Percentiles rank a stretch among this genome's conserved stretches.
Evolutionary conservation across 2,329 filamentous ascomycete species (phyloP).

Genomic region (Peltaster fructicola): DNA sequence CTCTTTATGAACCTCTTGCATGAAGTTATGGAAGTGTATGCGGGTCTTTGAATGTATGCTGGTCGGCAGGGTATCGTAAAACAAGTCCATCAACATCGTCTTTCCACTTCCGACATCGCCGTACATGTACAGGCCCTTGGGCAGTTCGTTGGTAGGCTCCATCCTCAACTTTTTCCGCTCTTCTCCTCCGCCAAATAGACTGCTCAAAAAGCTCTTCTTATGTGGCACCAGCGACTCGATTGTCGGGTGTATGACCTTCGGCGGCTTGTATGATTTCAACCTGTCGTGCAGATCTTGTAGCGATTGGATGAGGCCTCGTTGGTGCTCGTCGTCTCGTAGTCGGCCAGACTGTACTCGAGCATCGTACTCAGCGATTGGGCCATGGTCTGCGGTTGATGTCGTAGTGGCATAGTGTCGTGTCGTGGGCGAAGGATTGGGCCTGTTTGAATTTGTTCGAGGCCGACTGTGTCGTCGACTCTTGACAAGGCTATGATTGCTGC

Average conservation of each 20-base stretch:
- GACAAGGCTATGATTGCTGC: slow-evolving; percentile 2
- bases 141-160: slow-evolving; percentile 53
- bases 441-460: slow-evolving; percentile 1
- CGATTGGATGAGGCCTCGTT: slow-evolving; percentile 75
- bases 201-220: slow-evolving; percentile 37
- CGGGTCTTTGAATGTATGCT: slow-evolving; percentile 70
- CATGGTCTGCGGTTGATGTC: slow-evolving; percentile 20
- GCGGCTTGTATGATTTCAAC: slow-evolving; percentile 55
- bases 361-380: slow-evolving; percentile 81
- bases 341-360: slow-evolving; percentile 54
- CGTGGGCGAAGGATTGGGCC: too few species aligned
- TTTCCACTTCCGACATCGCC: slow-evolving; percentile 95
- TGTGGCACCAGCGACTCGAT: slow-evolving; percentile 47
- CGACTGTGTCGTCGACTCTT: slow-evolving; percentile 1
- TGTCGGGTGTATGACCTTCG: slow-evolving; percentile 57
- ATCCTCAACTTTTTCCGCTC: slow-evolving; percentile 19
- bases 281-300: slow-evolving; percentile 81
- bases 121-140: slow-evolving; percentile 82
- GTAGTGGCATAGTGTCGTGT: slow-evolving; percentile 14
- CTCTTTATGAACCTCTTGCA: slow-evolving; percentile 90
- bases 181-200: slow-evolving; percentile 38
- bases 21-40: slow-evolving; percentile 99
- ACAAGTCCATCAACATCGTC: slow-evolving; percentile 98
- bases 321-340: slow-evolving; percentile 75
- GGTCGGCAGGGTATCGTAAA: slow-evolving; percentile 76